A percentile compares a stretch with the other conserved stretches of the same genome.
phyloP scores from a whole-genome alignment of 306 rosid species.

The Quercus parvula region DNA sequence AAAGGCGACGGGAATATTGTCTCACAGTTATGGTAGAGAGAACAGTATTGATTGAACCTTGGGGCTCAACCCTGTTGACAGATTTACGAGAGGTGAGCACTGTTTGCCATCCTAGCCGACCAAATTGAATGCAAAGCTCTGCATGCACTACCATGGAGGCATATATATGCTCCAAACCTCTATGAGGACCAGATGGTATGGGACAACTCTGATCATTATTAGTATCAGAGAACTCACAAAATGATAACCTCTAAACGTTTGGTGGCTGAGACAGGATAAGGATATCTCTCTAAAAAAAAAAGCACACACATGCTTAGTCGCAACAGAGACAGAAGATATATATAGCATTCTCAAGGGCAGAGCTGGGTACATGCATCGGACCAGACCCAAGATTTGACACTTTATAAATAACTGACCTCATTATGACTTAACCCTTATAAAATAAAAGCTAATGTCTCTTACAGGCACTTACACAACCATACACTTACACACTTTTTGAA shows the following conservation, averaged over 20 bases:
- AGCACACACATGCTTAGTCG: not conserved
- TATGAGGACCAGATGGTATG: not conserved
- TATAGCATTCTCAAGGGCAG: not conserved
- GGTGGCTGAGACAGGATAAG: not conserved
- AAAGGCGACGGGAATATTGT: not conserved
- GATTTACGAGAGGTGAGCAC: conserved; percentile 50
- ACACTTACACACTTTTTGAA: too few relatives aligned
- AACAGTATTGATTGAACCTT: not conserved
- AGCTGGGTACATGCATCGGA: too few relatives aligned
- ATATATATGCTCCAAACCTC: not conserved
- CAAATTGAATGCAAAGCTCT: not conserved
- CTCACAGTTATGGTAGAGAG: not conserved
- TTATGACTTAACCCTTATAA: too few relatives aligned
- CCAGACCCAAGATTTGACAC: too few relatives aligned
- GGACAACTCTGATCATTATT: not conserved
- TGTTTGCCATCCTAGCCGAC: conserved; percentile 9
- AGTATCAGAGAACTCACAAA: not conserved
- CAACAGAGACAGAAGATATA: not conserved
- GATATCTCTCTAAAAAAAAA: not conserved
- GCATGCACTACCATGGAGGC: conserved; percentile 14
- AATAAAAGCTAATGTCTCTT: too few relatives aligned
- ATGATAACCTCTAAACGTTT: not conserved
- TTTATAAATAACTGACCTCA: too few relatives aligned
- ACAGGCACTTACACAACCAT: too few relatives aligned
- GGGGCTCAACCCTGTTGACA: conserved; percentile 25